A percentile compares a stretch with the other conserved stretches of the same genome.
phyloP scores from a whole-genome alignment of 2,329 filamentous ascomycete species.

The Amylocarpus encephaloides region DNA sequence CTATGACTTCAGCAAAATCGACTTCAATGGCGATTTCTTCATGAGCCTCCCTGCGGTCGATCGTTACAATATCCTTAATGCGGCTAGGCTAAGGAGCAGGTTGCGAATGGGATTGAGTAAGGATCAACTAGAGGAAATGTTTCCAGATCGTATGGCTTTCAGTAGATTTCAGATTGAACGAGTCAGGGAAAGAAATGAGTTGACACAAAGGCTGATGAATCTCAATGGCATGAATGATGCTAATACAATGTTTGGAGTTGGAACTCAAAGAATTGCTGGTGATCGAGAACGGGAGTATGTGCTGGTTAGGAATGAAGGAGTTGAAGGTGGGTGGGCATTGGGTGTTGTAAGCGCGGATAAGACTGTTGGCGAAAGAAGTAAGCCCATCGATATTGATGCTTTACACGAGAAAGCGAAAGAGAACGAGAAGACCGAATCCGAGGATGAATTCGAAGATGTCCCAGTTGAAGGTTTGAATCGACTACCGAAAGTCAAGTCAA shows the following conservation, averaged over 20 bases:
- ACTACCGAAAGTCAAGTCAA: conserved; percentile 25
- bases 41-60: conserved; percentile 82
- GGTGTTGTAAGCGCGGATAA: conserved; percentile 87
- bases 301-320: conserved; percentile 88
- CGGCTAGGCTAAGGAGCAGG: conserved; percentile 78
- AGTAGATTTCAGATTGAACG: conserved; percentile 94
- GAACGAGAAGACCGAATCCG: conserved; percentile 55
- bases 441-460: conserved; percentile 44
- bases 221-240: conserved; percentile 82
- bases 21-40: conserved; percentile 95
- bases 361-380: conserved; percentile 70
- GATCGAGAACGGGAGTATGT: conserved; percentile 93
- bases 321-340: conserved; percentile 91
- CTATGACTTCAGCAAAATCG: conserved; percentile 98
- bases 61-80: conserved; percentile 95
- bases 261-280: conserved; percentile 63
- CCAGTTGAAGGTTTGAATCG: conserved; percentile 33
- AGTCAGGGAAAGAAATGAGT: conserved; percentile 84
- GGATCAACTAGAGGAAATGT: conserved; percentile 93
- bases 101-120: conserved; percentile 95
- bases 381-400: conserved; percentile 86
- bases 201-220: conserved; percentile 92
- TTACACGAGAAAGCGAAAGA: conserved; percentile 51
- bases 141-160: conserved; percentile 95
- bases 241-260: conserved; percentile 59